Evolutionary conservation across 805 yeast genomes (phyloP), one percentile per base, ranked within the genome.

Genomic region (Maudiozyma bulderi): DNA sequence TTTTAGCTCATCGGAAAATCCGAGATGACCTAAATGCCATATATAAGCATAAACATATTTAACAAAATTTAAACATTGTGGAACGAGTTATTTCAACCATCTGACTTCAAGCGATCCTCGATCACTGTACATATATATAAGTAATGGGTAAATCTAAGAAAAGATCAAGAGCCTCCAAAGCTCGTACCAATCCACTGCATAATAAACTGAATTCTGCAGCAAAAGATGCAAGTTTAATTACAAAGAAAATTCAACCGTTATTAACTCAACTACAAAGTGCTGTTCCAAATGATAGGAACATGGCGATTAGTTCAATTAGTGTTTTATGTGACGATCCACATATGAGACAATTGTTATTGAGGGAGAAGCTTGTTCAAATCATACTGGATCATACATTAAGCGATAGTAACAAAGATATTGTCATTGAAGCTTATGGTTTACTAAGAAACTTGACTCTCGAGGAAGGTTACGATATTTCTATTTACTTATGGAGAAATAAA

Each of bases 391-490:
- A 81, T 51, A 72, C 82, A 32, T 65, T 90, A 26, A 77, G 76
- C 43, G 95, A 87, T 61, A 61, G 74, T 20, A 75, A 82, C 54
- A 82, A 81, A 49, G 96, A 88, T 55, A 78, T 87, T 43, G 83
- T 86, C 15, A 84, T 85, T 20, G 95, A 85, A 57, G 74, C 91
- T 1, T 82, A 80, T 57, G 97, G 96, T 1, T 70, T 91, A 28
- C 68, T 93, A 53, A 76, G 96, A 62, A 88, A 85, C 60, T 61
- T 91, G 49, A 82, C 84, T 3, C 73, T 87, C 47, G 95, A 87
- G 60, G 95, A 89, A 66, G 97, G 96, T 20, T 82, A 86, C 57
- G 95, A 87, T 54, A 76, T 87, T 37, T 80, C 88, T 30, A 76
- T 78, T 20, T 79, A 77, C 62, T 64, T 86, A 47, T 84, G 95